A percentile compares a stretch with the other conserved stretches of the same genome.
Evolutionary conservation across 768 basidiomycete species (phyloP).

Genomic region (Hericium erinaceus): DNA sequence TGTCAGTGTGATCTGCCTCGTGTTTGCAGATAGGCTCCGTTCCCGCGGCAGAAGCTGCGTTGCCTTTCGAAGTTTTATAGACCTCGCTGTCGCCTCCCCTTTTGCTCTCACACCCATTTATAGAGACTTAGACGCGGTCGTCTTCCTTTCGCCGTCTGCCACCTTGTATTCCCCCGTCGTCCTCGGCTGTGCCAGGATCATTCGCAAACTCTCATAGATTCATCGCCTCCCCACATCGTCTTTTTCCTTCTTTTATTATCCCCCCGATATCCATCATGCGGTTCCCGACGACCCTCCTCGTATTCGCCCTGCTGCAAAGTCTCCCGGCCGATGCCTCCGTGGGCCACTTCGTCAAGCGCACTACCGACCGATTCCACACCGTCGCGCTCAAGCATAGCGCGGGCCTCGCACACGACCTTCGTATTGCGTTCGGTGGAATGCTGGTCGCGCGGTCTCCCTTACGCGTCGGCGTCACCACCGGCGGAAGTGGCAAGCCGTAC

Average conservation of each 20-base stretch:
- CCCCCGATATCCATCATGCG: conserved; percentile 18
- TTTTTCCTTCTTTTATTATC: neutral
- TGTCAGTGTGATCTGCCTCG: neutral
- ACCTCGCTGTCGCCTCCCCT: neutral
- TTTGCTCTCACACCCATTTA: conserved; percentile 1
- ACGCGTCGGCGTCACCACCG: conserved; percentile 8
- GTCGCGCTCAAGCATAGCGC: conserved; percentile 50
- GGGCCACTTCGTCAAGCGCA: conserved; percentile 29
- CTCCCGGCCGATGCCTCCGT: conserved; percentile 19
- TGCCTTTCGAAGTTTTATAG: conserved; percentile 4
- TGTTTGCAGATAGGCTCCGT: conserved; percentile 4
- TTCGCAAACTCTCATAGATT: conserved; percentile 10
- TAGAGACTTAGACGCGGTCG: neutral
- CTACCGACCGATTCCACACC: conserved; percentile 39
- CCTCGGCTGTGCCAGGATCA: conserved; percentile 14
- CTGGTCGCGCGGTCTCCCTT: conserved; percentile 23
- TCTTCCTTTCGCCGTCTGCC: neutral
- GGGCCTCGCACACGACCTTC: conserved; percentile 58
- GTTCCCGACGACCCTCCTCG: conserved; percentile 13
- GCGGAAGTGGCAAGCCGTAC: neutral
- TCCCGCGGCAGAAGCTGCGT: neutral
- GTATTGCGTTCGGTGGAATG: conserved; percentile 50
- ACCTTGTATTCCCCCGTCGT: conserved; percentile 1
- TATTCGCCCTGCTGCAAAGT: conserved; percentile 24
- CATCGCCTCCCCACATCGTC: neutral